phyloP scores from a whole-genome alignment of 768 basidiomycete species.

The Pulveroboletus sp. region DNA sequence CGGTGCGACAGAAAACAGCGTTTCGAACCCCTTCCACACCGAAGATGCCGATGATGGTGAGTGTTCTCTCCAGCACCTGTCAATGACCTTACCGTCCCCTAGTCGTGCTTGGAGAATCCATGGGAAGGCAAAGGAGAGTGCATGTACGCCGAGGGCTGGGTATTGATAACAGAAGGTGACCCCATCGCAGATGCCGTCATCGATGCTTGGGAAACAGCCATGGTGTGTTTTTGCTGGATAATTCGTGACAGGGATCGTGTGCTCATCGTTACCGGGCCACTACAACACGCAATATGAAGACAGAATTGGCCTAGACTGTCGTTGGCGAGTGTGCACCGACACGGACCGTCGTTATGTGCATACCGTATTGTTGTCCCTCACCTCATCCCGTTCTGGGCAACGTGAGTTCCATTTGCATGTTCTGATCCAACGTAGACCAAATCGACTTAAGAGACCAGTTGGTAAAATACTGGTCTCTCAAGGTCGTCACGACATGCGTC shows the following conservation, averaged over 20 bases:
- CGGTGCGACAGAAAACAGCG: constrained; percentile 68
- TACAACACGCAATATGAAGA: constrained; percentile 54
- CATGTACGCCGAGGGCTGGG: constrained; percentile 73
- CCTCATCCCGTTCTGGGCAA: constrained; percentile 78
- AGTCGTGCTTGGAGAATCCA: constrained; percentile 71
- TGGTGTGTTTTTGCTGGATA: constrained; percentile 40
- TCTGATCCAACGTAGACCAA: constrained; percentile 5
- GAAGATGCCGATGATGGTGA: constrained; percentile 71
- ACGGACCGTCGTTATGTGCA: constrained; percentile 62
- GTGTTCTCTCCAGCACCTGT: constrained; percentile 16
- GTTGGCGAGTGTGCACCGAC: constrained; percentile 59
- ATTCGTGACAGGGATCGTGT: constrained; percentile 22
- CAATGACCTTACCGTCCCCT: not conserved
- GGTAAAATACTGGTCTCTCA: constrained; percentile 55
- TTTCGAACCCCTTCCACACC: constrained; percentile 82
- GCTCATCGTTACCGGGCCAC: constrained; percentile 10
- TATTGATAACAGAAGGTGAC: constrained; percentile 55
- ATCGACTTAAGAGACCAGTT: constrained; percentile 56
- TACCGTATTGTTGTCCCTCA: constrained; percentile 69
- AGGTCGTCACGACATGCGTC: constrained; percentile 72
- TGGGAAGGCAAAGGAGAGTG: constrained; percentile 87
- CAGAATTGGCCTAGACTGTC: constrained; percentile 63
- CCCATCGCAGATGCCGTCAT: constrained; percentile 65
- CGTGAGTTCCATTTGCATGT: constrained; percentile 29
- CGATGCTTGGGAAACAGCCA: constrained; percentile 81